A percentile compares a stretch with the other conserved stretches of the same genome.
Conservation (phyloP, 345 rosid genomes). For the Citropsis articulata region DNA sequence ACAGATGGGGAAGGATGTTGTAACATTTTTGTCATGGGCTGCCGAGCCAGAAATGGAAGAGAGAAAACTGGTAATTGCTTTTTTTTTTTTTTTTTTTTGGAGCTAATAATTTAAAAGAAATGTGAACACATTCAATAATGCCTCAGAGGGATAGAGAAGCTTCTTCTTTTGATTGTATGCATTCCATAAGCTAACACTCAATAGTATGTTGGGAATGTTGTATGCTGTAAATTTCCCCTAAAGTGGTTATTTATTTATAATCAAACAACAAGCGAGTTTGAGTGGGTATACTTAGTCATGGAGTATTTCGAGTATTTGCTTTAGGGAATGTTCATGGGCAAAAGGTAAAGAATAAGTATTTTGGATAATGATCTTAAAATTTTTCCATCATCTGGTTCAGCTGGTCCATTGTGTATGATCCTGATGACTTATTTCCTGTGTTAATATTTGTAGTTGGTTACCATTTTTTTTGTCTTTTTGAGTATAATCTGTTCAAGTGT, state of each 20-base stretch:
- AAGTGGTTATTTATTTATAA: too few species aligned
- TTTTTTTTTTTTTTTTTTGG: background rate
- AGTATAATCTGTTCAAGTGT: background rate
- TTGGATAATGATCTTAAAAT: too few species aligned
- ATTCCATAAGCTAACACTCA: background rate
- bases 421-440: background rate
- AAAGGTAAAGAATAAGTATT: too few species aligned
- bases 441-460: background rate
- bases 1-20: slow-evolving; percentile 46
- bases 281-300: too few species aligned
- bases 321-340: too few species aligned
- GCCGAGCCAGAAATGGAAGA: slow-evolving; percentile 52
- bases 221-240: too few species aligned
- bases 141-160: background rate
- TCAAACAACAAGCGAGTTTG: too few species aligned
- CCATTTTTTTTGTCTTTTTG: background rate
- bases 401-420: background rate
- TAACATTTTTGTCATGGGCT: slow-evolving; percentile 40
- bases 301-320: too few species aligned
- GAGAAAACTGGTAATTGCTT: slow-evolving; percentile 36
- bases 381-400: background rate
- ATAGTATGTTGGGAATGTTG: too few species aligned
- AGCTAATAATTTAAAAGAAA: background rate
- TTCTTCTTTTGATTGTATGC: background rate
- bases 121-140: background rate